Percentiles rank a stretch among this genome's conserved stretches.
These are phyloP conservation scores for Starmerella vitae DNA, from an alignment of 805 yeast species.

Conservation along the genomic window DNA sequence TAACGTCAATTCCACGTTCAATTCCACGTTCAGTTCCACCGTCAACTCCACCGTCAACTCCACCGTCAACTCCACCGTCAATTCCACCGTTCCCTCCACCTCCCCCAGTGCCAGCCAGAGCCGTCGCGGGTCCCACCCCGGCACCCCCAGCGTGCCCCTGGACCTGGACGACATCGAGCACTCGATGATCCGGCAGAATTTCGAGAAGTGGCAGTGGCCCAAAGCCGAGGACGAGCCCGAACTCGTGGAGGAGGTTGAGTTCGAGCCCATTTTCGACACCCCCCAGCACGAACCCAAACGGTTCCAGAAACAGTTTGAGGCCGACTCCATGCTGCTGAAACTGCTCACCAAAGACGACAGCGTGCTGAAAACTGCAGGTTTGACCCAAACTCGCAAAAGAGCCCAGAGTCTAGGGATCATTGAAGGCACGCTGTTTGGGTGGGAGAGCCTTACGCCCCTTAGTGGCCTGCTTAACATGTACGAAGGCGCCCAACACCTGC, in stretches of 20 bases:
- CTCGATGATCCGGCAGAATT: too few species aligned
- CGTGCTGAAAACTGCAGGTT: background rate
- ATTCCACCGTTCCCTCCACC: background rate
- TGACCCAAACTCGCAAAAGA: too few species aligned
- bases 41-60: background rate
- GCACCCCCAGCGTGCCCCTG: background rate
- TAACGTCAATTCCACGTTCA: background rate
- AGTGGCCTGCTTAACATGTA: constrained; percentile 13
- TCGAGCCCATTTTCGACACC: too few species aligned
- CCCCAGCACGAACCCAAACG: background rate
- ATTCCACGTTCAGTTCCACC: background rate
- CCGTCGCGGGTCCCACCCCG: background rate
- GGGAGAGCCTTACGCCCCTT: constrained; percentile 17
- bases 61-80: too few species aligned
- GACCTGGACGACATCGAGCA: background rate
- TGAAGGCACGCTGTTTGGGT: constrained; percentile 14
- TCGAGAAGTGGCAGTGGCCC: background rate
- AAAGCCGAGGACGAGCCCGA: too few species aligned
- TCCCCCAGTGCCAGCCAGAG: background rate
- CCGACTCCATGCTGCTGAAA: background rate
- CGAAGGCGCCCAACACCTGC: constrained; percentile 15
- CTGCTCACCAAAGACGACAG: constrained; percentile 8
- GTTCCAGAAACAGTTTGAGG: background rate
- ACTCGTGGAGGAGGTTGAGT: too few species aligned
- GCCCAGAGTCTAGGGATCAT: constrained; percentile 15